Evolutionary conservation across 2,329 filamentous ascomycete genomes (phyloP).

Genomic region (Neonectria hederae): DNA sequence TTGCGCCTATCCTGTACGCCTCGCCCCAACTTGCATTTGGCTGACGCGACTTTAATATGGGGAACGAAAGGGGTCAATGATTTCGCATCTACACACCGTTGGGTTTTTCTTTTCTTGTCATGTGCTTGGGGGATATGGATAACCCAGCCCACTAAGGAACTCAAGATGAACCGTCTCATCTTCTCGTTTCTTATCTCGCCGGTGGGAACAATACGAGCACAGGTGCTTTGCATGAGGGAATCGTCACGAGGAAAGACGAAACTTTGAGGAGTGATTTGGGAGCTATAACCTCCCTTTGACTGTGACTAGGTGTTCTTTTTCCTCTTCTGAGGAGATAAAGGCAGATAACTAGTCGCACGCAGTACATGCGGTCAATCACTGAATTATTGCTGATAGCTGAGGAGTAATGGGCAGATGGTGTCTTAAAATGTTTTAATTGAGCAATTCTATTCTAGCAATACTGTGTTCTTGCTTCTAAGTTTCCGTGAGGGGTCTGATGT

Average conservation of each 20-base stretch:
- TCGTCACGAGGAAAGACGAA: constrained; percentile 6
- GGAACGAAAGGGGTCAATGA: constrained; percentile 3
- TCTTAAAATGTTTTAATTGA: background rate
- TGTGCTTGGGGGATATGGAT: constrained; percentile 18
- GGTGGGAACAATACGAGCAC: constrained; percentile 10
- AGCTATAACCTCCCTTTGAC: background rate
- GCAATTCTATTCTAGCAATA: background rate
- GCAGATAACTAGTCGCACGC: background rate
- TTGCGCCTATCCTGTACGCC: background rate
- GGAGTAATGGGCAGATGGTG: background rate
- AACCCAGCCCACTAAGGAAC: constrained; percentile 5
- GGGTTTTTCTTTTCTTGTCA: constrained; percentile 14
- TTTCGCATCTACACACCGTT: constrained; percentile 20
- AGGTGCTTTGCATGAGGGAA: constrained; percentile 19
- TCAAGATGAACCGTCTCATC: background rate
- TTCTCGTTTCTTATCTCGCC: constrained; percentile 25
- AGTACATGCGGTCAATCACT: background rate
- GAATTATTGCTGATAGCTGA: background rate
- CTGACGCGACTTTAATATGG: background rate
- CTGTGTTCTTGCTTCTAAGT: background rate
- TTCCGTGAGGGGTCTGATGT: background rate
- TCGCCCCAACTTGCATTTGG: background rate
- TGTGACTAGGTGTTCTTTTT: background rate
- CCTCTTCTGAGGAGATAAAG: background rate
- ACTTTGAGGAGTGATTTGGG: background rate